Evolutionary conservation across 1,284 basidiomycete genomes (phyloP).

Genomic region (Inonotus obliquus): DNA sequence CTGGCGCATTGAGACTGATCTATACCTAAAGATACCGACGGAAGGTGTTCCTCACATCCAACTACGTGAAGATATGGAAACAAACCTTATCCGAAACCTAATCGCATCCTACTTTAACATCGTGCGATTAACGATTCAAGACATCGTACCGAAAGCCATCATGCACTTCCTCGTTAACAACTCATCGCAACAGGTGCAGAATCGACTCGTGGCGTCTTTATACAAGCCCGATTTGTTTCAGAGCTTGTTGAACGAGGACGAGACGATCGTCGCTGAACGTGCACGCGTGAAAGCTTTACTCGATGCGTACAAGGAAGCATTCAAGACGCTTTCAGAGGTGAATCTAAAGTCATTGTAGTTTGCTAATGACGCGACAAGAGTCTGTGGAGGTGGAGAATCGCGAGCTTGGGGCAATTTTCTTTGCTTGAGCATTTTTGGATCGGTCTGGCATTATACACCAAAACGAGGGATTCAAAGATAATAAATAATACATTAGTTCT

Average conservation of each 20-base stretch:
- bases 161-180: slow-evolving; percentile 97
- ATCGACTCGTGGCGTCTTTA: slow-evolving; percentile 85
- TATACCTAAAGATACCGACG: slow-evolving; percentile 43
- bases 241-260: slow-evolving; percentile 93
- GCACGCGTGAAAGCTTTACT: slow-evolving; percentile 91
- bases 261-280: slow-evolving; percentile 89
- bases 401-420: too few relatives aligned
- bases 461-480: too few relatives aligned
- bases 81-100: slow-evolving; percentile 87
- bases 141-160: slow-evolving; percentile 94
- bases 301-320: slow-evolving; percentile 97
- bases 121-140: slow-evolving; percentile 94
- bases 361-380: slow-evolving; percentile 34
- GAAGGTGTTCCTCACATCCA: slow-evolving; percentile 58
- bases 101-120: slow-evolving; percentile 97
- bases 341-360: slow-evolving; percentile 52
- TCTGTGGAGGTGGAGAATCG: background rate
- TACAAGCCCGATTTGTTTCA: slow-evolving; percentile 95
- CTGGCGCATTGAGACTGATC: slow-evolving; percentile 8
- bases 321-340: slow-evolving; percentile 80
- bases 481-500: too few relatives aligned
- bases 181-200: slow-evolving; percentile 95
- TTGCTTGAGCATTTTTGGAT: too few relatives aligned
- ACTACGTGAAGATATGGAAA: slow-evolving; percentile 93
- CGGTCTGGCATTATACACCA: too few relatives aligned